Conservation (phyloP, 306 rosid genomes). For the Begonia peltatifolia region DNA sequence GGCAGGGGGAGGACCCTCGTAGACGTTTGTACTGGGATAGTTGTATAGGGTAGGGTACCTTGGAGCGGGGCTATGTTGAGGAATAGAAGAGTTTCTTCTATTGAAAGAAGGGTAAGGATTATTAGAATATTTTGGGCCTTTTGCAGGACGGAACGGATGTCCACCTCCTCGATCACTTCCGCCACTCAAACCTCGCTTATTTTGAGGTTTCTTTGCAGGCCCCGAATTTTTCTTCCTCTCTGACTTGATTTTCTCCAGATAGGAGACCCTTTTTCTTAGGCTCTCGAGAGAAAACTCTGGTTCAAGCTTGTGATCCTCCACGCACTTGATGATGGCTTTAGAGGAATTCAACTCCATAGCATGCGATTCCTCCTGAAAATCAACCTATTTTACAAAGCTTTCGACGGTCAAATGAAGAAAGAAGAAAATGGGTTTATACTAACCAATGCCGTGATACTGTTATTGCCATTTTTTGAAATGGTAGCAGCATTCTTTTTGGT, state of each 20-base stretch:
- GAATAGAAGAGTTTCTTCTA: conserved; percentile 40
- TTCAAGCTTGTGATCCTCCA: conserved; percentile 79
- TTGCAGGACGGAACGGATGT: conserved; percentile 42
- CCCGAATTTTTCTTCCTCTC: conserved; percentile 48
- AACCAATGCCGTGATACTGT: conserved; percentile 39
- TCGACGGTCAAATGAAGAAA: background rate
- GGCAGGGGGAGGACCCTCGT: conserved; percentile 28
- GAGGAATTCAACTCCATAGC: conserved; percentile 46
- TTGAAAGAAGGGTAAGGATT: conserved; percentile 26
- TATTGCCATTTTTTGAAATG: conserved; percentile 33
- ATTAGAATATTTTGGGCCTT: conserved; percentile 34
- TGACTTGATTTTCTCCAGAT: conserved; percentile 42
- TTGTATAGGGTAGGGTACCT: conserved; percentile 42
- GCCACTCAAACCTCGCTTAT: conserved; percentile 25
- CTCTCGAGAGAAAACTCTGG: conserved; percentile 44
- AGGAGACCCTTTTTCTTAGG: conserved; percentile 37
- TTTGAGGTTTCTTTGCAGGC: conserved; percentile 28
- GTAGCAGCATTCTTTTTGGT: conserved; percentile 35
- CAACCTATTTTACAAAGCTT: conserved; percentile 6
- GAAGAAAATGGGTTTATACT: conserved; percentile 13
- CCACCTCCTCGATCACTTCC: conserved; percentile 24
- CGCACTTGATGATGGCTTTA: conserved; percentile 56
- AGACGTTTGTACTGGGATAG: conserved; percentile 38
- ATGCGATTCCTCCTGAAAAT: conserved; percentile 51
- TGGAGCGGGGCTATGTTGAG: conserved; percentile 43